phyloP scores from a whole-genome alignment of 108 stramenopile genomes.

The Nannochloropsis gaditana region DNA sequence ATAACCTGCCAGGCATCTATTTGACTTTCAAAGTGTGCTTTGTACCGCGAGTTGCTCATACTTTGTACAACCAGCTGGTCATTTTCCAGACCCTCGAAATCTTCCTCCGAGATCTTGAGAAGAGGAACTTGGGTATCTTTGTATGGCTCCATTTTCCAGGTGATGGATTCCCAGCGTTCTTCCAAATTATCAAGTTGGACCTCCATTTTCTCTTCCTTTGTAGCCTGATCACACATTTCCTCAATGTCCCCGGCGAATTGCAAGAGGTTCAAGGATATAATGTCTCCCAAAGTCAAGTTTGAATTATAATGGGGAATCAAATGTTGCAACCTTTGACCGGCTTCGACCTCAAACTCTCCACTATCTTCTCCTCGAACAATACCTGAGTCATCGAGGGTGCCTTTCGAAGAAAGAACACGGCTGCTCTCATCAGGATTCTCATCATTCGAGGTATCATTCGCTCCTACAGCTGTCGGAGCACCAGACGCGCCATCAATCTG shows the following conservation, averaged over 20 bases:
- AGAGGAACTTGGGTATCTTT: constrained; percentile 61
- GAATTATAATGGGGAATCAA: constrained; percentile 63
- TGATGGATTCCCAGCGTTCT: constrained; percentile 61
- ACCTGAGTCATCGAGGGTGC: no score
- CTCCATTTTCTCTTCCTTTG: constrained; percentile 76
- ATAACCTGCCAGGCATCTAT: constrained; percentile 60
- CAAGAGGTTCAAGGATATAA: constrained; percentile 63
- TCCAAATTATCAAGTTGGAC: constrained; percentile 55
- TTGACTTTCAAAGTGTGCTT: constrained; percentile 61
- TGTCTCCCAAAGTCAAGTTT: constrained; percentile 54
- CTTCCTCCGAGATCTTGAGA: constrained; percentile 66
- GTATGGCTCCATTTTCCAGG: constrained; percentile 60
- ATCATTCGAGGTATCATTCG: background rate
- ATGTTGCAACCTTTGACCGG: background rate
- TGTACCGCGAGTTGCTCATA: constrained; percentile 64
- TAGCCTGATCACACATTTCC: constrained; percentile 67
- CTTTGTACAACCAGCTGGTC: constrained; percentile 71
- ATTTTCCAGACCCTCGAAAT: constrained; percentile 66
- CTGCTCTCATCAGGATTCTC: background rate
- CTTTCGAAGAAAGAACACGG: no score
- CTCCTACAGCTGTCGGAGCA: background rate
- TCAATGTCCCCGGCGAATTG: constrained; percentile 66
- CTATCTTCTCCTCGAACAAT: background rate
- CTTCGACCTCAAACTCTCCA: background rate
- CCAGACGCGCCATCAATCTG: background rate